A percentile compares a stretch with the other conserved stretches of the same genome.
Evolutionary conservation across 768 basidiomycete genomes (phyloP).

Genomic region (Calocera viscosa): DNA sequence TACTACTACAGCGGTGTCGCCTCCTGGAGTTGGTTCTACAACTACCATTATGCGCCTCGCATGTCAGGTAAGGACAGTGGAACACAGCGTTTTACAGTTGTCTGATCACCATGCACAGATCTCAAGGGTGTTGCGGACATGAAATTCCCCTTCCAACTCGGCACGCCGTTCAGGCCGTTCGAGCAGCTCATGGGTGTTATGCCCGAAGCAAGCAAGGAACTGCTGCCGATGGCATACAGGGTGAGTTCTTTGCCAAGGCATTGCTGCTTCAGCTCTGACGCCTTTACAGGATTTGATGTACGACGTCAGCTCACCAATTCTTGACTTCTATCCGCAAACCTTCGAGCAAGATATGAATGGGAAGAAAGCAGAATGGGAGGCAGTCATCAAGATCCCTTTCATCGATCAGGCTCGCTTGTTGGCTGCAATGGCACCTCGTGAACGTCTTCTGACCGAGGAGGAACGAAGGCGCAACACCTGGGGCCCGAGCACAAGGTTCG

Average conservation of each 20-base stretch:
- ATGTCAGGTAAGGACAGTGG: constrained; percentile 60
- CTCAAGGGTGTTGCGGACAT: constrained; percentile 54
- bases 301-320: constrained; percentile 67
- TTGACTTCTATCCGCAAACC: constrained; percentile 86
- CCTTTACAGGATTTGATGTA: constrained; percentile 71
- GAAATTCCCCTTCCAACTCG: constrained; percentile 76
- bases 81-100: neutral
- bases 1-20: constrained; percentile 97
- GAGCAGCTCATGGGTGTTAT: constrained; percentile 98
- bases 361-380: constrained; percentile 98
- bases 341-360: constrained; percentile 94
- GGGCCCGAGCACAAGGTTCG: constrained; percentile 72
- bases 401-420: constrained; percentile 73
- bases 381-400: constrained; percentile 96
- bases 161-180: constrained; percentile 80
- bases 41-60: constrained; percentile 94
- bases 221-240: constrained; percentile 74
- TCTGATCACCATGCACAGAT: constrained; percentile 32
- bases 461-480: constrained; percentile 64
- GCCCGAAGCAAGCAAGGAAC: constrained; percentile 78
- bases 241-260: too few species aligned
- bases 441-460: constrained; percentile 60
- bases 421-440: constrained; percentile 67
- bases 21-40: constrained; percentile 98
- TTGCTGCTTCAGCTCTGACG: too few species aligned